These are phyloP conservation scores for Solanum etuberosum DNA, from an alignment of 257 asterid species.

Conservation along the genomic window DNA sequence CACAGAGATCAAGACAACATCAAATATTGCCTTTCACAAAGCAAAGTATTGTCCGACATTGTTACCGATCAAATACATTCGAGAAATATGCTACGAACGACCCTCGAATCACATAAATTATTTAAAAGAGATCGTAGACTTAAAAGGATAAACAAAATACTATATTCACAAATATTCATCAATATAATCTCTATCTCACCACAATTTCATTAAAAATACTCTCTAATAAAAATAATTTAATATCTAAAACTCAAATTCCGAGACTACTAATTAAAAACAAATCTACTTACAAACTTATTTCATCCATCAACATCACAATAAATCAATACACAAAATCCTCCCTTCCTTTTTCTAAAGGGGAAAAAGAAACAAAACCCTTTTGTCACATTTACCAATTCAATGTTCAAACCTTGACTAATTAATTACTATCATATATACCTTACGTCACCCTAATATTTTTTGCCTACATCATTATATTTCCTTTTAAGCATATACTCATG, in stretches of 20 bases:
- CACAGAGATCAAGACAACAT: neutral
- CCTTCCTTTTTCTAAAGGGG: neutral
- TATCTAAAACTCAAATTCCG: rapidly evolving
- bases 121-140: rapidly evolving
- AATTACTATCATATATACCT: neutral
- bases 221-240: rapidly evolving
- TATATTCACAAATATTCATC: neutral
- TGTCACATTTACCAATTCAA: neutral
- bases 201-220: rapidly evolving
- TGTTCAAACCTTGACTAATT: neutral
- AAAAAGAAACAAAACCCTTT: neutral
- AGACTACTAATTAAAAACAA: neutral
- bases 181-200: too few species aligned
- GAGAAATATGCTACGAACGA: rapidly evolving
- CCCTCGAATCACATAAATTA: neutral
- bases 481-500: neutral
- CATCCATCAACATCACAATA: neutral
- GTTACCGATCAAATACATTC: neutral
- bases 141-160: too few species aligned
- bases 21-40: neutral
- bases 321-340: neutral
- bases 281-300: rapidly evolving
- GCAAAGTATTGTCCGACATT: neutral
- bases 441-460: neutral
- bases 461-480: neutral